Percentiles rank a stretch among this genome's conserved stretches.
Evolutionary conservation across 78 protist genomes (phyloP).

Genomic region (Diacronema lutheri): DNA sequence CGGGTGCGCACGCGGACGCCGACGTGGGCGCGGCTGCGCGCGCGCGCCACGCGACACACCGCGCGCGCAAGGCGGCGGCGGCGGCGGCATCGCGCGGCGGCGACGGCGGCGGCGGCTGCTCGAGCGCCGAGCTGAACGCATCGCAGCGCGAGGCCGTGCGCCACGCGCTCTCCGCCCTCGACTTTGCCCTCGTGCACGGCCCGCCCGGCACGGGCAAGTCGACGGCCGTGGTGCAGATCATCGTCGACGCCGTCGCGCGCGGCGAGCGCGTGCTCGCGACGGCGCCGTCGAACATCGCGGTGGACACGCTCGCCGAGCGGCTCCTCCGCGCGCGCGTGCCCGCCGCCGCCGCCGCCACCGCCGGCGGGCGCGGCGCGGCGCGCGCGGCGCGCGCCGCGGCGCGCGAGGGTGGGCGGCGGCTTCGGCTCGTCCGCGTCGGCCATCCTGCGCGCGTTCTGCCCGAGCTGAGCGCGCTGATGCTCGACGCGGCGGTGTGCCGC

Average conservation of each 20-base stretch:
- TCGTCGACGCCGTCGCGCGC: slow-evolving; percentile 42
- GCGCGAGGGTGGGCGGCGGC: neutral
- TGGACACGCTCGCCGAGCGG: slow-evolving; percentile 58
- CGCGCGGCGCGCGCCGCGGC: neutral
- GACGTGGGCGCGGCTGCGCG: neutral
- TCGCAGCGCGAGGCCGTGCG: neutral
- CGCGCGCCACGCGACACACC: slow-evolving; percentile 29
- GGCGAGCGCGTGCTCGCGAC: slow-evolving; percentile 64
- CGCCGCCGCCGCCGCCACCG: too few relatives aligned
- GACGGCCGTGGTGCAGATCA: slow-evolving; percentile 72
- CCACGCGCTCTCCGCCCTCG: too few relatives aligned
- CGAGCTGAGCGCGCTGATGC: slow-evolving; percentile 36
- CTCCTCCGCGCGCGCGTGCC: neutral
- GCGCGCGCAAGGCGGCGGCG: slow-evolving; percentile 56
- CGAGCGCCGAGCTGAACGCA: neutral
- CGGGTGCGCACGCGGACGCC: neutral
- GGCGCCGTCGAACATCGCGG: slow-evolving; percentile 81
- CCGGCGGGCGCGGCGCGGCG: too few relatives aligned
- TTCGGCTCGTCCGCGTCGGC: slow-evolving; percentile 71
- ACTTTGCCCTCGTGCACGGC: slow-evolving; percentile 75
- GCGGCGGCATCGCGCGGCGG: too few relatives aligned
- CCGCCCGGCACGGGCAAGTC: slow-evolving; percentile 87
- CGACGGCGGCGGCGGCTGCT: too few relatives aligned
- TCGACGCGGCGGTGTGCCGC: slow-evolving; percentile 38
- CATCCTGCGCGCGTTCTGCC: slow-evolving; percentile 83